These are phyloP conservation scores for Pythium utonaiense DNA, from an alignment of 352 stramenopile species.

Conservation along the genomic window DNA sequence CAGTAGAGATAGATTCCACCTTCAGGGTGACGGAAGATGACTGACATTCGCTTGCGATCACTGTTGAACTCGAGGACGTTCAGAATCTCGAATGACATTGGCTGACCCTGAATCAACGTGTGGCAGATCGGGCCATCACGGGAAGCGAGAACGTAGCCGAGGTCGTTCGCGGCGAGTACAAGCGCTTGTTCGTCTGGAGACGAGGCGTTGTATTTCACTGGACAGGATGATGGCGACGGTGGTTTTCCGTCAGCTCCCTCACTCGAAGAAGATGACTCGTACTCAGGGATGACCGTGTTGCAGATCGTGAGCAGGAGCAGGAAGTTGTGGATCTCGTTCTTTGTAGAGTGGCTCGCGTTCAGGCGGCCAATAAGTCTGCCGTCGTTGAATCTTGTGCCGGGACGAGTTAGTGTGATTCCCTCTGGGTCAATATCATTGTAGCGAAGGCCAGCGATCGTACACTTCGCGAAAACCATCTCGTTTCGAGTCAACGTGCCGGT, in stretches of 20 bases:
- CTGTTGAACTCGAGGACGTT: conserved; percentile 98
- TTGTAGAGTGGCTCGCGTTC: conserved; percentile 79
- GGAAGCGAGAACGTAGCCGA: conserved; percentile 63
- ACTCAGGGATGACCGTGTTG: conserved; percentile 86
- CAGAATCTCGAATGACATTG: conserved; percentile 89
- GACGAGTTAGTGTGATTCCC: conserved; percentile 30
- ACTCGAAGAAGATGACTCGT: conserved; percentile 22
- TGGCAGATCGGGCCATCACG: conserved; percentile 70
- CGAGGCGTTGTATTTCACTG: conserved; percentile 83
- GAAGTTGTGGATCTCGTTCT: conserved; percentile 85
- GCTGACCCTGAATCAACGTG: conserved; percentile 55
- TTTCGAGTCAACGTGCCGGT: conserved; percentile 85
- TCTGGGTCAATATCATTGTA: conserved; percentile 90
- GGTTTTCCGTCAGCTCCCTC: not conserved
- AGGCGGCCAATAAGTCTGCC: conserved; percentile 60
- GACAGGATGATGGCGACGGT: not conserved
- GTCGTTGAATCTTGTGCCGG: conserved; percentile 82
- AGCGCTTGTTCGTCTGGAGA: conserved; percentile 83
- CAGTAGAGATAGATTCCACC: conserved; percentile 78
- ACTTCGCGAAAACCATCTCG: conserved; percentile 91
- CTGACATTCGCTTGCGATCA: conserved; percentile 97
- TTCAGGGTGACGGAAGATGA: conserved; percentile 88
- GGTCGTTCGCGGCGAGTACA: conserved; percentile 67
- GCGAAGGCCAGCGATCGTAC: conserved; percentile 85
- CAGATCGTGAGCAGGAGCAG: conserved; percentile 81